Conservation (phyloP, 179 eudicot genomes). For the Vitellaria paradoxa region DNA sequence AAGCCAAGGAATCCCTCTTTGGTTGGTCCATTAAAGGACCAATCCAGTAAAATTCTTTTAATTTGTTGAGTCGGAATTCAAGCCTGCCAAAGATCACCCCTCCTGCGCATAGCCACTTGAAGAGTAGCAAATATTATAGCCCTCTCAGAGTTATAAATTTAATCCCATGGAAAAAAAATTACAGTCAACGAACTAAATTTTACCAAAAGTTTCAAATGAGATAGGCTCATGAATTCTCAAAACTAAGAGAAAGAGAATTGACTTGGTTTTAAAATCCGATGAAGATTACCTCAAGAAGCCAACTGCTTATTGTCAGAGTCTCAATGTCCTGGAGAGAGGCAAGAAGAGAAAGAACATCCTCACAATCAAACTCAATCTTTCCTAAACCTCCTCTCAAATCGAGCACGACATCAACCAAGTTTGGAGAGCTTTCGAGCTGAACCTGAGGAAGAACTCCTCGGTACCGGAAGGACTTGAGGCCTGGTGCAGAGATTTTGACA, state of each 20-base stretch:
- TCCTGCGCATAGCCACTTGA: slow-evolving; percentile 18
- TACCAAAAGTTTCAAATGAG: too few relatives aligned
- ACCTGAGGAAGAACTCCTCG: slow-evolving; percentile 11
- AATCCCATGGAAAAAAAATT: too few relatives aligned
- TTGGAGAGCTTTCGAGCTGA: not conserved
- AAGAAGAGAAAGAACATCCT: slow-evolving; percentile 20
- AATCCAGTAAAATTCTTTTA: slow-evolving; percentile 13
- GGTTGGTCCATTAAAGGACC: slow-evolving; percentile 1
- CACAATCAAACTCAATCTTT: slow-evolving; percentile 19
- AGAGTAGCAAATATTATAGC: not conserved
- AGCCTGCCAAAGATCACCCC: slow-evolving; percentile 20
- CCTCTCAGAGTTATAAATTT: not conserved
- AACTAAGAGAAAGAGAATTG: too few relatives aligned
- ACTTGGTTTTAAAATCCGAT: not conserved
- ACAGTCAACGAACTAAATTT: too few relatives aligned
- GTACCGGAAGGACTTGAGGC: slow-evolving; percentile 15
- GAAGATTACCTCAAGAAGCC: slow-evolving; percentile 24
- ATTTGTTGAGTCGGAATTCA: slow-evolving; percentile 15
- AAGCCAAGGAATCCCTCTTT: slow-evolving; percentile 20
- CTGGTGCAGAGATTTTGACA: slow-evolving; percentile 15
- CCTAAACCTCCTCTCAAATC: slow-evolving; percentile 17
- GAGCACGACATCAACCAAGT: slow-evolving; percentile 14
- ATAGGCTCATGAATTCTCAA: too few relatives aligned
- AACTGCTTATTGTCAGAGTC: slow-evolving; percentile 16
- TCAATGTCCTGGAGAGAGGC: slow-evolving; percentile 16